Evolutionary conservation across 2,329 filamentous ascomycete species (phyloP), one percentile per base, ranked within the genome.

Genomic region (Xylariaceae sp.): DNA sequence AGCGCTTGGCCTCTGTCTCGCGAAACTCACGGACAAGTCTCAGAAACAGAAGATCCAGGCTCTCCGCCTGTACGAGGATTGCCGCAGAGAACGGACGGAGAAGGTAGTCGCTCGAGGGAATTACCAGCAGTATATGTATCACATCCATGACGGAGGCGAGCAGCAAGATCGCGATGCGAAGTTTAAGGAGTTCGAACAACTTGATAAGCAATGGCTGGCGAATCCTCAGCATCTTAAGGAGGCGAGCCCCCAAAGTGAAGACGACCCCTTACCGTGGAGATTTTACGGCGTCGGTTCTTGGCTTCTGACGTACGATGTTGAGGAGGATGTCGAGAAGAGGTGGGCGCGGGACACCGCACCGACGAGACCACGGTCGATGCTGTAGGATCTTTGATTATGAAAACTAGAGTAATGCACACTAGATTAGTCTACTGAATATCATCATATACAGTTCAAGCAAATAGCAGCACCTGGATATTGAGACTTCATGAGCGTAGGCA

Each of bases 61-160:
- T 0, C 54, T 72, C 13, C 44, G 61, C 1, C 64, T 76, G 0
- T 85, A 83, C 47, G 76, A 85, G 54, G 62, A 65, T 4, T 79
- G 78, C 42, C 68, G 80, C 1, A 72, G 77, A 19, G 63, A 71
- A 34, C 67, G 81, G 3, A 84, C 81, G 0, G 74, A 81, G 34
- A 73, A 68, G 47, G 72, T 85, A 0, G 80, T 84, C 0, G 63
- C 73, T 9, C 61, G 79, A 2, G 79, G 80, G 0, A 81, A 78
- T n/a, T 57, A 71, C 11, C 77, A 84, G 47, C 79, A 83, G 51
- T 71, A 74, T 52, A 64, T 83, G 1, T 83, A 82, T 39, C 79
- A 83, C 47, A 60, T 83, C 2, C 69, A 73, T 4, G 79, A 84
- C 46, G 80, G 79, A 0, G 57, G 64, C 0, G 74, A 77, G 44